A percentile compares a stretch with the other conserved stretches of the same genome.
These are phyloP conservation scores for Aureobasidium sp. DNA, from an alignment of 2,329 filamentous ascomycete species.

Conservation along the genomic window DNA sequence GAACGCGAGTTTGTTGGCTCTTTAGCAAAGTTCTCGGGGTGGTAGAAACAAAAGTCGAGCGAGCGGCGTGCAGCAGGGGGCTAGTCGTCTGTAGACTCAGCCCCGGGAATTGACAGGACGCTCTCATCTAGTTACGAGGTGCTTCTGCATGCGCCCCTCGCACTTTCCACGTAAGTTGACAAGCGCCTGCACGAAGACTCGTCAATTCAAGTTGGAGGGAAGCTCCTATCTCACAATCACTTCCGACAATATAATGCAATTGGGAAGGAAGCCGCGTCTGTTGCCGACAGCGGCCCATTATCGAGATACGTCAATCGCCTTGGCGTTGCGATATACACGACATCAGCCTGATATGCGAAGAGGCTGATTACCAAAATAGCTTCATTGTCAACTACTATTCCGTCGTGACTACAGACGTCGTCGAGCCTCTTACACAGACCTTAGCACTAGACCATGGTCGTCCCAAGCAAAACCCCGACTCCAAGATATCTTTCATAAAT, in stretches of 20 bases:
- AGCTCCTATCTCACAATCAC: background rate
- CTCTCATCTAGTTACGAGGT: slow-evolving; percentile 1
- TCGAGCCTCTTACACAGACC: background rate
- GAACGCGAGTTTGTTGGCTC: background rate
- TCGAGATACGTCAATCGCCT: background rate
- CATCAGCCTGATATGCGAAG: slow-evolving; percentile 6
- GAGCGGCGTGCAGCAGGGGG: slow-evolving; percentile 5
- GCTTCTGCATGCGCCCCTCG: background rate
- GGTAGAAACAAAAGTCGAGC: background rate
- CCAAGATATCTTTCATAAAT: background rate
- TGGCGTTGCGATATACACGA: background rate
- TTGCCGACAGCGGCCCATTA: background rate
- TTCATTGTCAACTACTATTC: background rate
- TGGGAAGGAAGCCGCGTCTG: background rate
- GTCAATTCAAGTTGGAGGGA: background rate
- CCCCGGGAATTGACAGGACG: slow-evolving; percentile 4
- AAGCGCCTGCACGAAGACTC: background rate
- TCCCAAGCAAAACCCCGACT: background rate
- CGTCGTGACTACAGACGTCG: background rate
- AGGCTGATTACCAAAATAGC: background rate
- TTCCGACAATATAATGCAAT: background rate
- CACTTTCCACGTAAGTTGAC: background rate
- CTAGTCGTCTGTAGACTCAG: slow-evolving; percentile 11
- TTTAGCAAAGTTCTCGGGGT: background rate
- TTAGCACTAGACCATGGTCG: background rate